phyloP scores from a whole-genome alignment of 495 filamentous ascomycete species.

The Penicillium pulvis region DNA sequence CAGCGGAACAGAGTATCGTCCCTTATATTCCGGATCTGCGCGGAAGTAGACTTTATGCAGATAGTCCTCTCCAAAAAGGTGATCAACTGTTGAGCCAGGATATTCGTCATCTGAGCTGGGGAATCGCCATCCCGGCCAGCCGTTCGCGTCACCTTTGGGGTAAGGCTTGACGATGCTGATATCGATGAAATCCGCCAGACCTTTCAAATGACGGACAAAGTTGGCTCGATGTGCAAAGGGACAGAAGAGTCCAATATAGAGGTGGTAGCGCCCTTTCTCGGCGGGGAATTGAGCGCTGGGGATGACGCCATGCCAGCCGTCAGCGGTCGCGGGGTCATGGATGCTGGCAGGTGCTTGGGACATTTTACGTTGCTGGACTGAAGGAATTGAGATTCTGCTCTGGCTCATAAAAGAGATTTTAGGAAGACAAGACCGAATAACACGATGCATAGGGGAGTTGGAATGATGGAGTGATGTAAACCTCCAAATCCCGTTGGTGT shows the following conservation, averaged over 20 bases:
- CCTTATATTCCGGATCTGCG: slow-evolving; percentile 52
- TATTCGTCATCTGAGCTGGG: slow-evolving; percentile 51
- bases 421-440: no score
- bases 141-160: slow-evolving; percentile 55
- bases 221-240: slow-evolving; percentile 66
- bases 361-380: neutral
- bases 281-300: slow-evolving; percentile 58
- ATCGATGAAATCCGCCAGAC: slow-evolving; percentile 69
- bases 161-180: slow-evolving; percentile 74
- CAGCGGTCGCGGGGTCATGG: slow-evolving; percentile 9
- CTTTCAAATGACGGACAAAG: slow-evolving; percentile 69
- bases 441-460: no score
- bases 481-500: no score
- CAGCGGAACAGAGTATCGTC: slow-evolving; percentile 56
- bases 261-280: slow-evolving; percentile 72
- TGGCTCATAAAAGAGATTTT: no score
- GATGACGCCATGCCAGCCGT: slow-evolving; percentile 20
- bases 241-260: slow-evolving; percentile 68
- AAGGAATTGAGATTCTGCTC: no score
- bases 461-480: no score
- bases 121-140: slow-evolving; percentile 55
- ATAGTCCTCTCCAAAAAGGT: slow-evolving; percentile 50
- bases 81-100: slow-evolving; percentile 52
- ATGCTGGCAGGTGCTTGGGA: neutral
- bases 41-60: slow-evolving; percentile 57